Evolutionary conservation across 495 filamentous ascomycete genomes (phyloP), one percentile per base, ranked within the genome.

Genomic region (Cetradonia linearis): DNA sequence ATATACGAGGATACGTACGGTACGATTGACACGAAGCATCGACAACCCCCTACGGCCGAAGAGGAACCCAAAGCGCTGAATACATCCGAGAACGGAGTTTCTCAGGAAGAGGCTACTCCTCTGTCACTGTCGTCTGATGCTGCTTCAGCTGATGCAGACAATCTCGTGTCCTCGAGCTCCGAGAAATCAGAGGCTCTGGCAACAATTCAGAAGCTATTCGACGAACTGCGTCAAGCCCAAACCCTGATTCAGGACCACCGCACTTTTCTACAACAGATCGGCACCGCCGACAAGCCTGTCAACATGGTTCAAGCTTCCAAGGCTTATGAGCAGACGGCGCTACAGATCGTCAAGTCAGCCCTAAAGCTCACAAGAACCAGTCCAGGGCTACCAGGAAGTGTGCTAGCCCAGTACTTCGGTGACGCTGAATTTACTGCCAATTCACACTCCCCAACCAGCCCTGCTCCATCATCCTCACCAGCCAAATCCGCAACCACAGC

Each of bases 1-100:
- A 76, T 78, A 37, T 78, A 79, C 63, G 77, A 79, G 65, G 67
- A 75, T 20, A 56, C 54, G 30, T 79, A 77, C 54, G 77, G 77
- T 10, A 68, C 58, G 1, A 77, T 78, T 58, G 74, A 76, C 63
- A 63, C 62, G 7, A 63, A 70, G 23, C 75, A 77, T 62, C 66
- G 66, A 30, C 73, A 75, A 48, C 58, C 44, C 30, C 11, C 28
- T 1, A 31, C 13, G 16, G n/a, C 20, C 8, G 30, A 25, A 54
- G 50, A 54, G 9, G 30, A 20, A 14, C 11, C 31, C 18, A 54
- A 25, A 54, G 27, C 50, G 20, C 50, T 20, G n/a, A 10, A 18
- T 20, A 11, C 31, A 5, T 10, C 50, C 30, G 16, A 34, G 28
- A 2, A 34, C 50, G 0, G 23, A 54, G 28, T 20, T 6, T 34